Percentiles rank a stretch among this genome's conserved stretches.
Conservation (phyloP, 2,329 filamentous ascomycete species). For the Phoma herbarum region DNA sequence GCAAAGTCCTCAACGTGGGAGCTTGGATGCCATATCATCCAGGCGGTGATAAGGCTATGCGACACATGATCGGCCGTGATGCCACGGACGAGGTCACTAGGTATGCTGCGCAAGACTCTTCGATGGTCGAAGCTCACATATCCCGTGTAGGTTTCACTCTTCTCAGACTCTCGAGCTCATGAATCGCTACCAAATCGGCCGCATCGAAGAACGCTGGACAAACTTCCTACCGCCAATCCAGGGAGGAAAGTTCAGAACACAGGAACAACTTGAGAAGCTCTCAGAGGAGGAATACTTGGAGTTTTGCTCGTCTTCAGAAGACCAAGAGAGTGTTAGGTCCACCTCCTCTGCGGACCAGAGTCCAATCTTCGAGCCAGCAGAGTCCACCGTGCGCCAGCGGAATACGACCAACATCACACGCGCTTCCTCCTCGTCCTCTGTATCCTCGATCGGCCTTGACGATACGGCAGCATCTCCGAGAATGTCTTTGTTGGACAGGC, state of each 20-base stretch:
- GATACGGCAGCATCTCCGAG: slow-evolving; percentile 50
- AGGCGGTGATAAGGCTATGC: slow-evolving; percentile 88
- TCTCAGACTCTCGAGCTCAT: slow-evolving; percentile 77
- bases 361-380: slow-evolving; percentile 65
- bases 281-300: slow-evolving; percentile 48
- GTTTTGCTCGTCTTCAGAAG: slow-evolving; percentile 34
- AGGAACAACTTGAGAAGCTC: slow-evolving; percentile 49
- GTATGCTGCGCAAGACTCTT: slow-evolving; percentile 61
- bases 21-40: slow-evolving; percentile 90
- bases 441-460: slow-evolving; percentile 61
- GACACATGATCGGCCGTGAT: slow-evolving; percentile 93
- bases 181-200: slow-evolving; percentile 83
- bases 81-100: slow-evolving; percentile 93
- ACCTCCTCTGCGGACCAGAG: slow-evolving; percentile 65
- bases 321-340: slow-evolving; percentile 39
- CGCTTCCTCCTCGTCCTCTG: slow-evolving; percentile 67
- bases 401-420: slow-evolving; percentile 45
- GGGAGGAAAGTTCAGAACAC: slow-evolving; percentile 76
- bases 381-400: slow-evolving; percentile 52
- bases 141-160: slow-evolving; percentile 76
- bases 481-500: slow-evolving; percentile 72
- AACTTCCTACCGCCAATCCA: slow-evolving; percentile 94
- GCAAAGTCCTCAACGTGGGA: slow-evolving; percentile 85
- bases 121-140: slow-evolving; percentile 16
- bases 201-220: slow-evolving; percentile 79